phyloP scores from a whole-genome alignment of 73 alveolate species.

The Tetrahymena malaccensis region DNA sequence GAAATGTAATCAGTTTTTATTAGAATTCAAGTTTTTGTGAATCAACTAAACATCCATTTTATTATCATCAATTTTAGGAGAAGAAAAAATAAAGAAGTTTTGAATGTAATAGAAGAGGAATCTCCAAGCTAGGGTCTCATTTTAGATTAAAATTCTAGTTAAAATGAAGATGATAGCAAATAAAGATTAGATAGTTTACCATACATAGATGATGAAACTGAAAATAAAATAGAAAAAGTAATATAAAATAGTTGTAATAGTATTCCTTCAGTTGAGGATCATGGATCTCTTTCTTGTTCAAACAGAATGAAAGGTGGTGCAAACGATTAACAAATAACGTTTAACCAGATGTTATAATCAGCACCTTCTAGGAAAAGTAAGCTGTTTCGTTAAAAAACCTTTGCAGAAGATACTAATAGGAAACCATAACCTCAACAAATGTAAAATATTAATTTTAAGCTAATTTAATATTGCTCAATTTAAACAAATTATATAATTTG shows the following conservation, averaged over 20 bases:
- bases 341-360: background rate
- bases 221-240: background rate
- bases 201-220: background rate
- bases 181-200: background rate
- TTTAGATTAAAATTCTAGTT: background rate
- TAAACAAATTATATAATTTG: too few species aligned
- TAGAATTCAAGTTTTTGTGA: background rate
- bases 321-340: background rate
- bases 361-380: background rate
- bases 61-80: background rate
- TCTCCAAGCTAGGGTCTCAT: background rate
- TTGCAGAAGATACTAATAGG: background rate
- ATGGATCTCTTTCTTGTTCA: background rate
- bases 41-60: too few species aligned
- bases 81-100: background rate
- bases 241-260: background rate
- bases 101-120: background rate
- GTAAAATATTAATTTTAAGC: background rate
- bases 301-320: background rate
- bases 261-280: background rate
- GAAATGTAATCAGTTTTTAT: background rate
- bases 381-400: background rate
- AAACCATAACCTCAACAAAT: background rate
- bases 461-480: too few species aligned
- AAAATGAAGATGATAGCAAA: background rate